Evolutionary conservation across 2,329 filamentous ascomycete genomes (phyloP).

Genomic region (Hymenoscyphus fraxineus): DNA sequence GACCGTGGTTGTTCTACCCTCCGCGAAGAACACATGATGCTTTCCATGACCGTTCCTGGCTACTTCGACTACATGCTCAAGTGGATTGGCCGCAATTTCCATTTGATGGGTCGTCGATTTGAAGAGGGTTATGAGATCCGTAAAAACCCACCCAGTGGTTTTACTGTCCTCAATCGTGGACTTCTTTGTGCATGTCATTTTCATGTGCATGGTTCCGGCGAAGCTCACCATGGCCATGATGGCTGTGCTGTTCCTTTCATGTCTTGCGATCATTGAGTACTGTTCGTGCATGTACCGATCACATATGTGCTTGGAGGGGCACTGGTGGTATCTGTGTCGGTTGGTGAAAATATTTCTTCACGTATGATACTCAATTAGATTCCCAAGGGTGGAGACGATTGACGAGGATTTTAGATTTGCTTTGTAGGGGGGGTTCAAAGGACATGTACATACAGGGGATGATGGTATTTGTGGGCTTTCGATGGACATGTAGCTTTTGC

Average conservation of each 20-base stretch:
- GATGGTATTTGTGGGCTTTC: not conserved
- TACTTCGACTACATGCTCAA: slow-evolving; percentile 21
- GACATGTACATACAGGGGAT: not conserved
- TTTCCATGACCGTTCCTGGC: slow-evolving; percentile 5
- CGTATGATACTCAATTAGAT: not conserved
- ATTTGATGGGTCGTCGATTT: slow-evolving; percentile 15
- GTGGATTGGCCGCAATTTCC: slow-evolving; percentile 22
- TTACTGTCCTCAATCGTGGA: slow-evolving; percentile 16
- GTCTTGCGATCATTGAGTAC: not conserved
- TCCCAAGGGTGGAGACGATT: not conserved
- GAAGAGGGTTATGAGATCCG: slow-evolving; percentile 7
- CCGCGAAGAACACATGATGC: slow-evolving; percentile 16
- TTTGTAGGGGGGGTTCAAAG: not conserved
- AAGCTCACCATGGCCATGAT: slow-evolving; percentile 16
- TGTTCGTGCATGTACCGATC: not conserved
- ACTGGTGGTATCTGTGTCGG: not conserved
- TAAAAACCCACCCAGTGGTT: slow-evolving; percentile 11
- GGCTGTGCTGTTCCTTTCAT: slow-evolving; percentile 6
- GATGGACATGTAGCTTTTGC: not conserved
- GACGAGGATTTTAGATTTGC: not conserved
- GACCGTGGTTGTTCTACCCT: slow-evolving; percentile 19
- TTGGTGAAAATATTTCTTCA: not conserved
- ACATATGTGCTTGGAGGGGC: not conserved
- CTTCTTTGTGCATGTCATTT: slow-evolving; percentile 18
- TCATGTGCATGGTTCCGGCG: slow-evolving; percentile 12